Base-by-base conservation (phyloP, 2,329 filamentous ascomycete species). In the Gliomastix tumulicola region DNA sequence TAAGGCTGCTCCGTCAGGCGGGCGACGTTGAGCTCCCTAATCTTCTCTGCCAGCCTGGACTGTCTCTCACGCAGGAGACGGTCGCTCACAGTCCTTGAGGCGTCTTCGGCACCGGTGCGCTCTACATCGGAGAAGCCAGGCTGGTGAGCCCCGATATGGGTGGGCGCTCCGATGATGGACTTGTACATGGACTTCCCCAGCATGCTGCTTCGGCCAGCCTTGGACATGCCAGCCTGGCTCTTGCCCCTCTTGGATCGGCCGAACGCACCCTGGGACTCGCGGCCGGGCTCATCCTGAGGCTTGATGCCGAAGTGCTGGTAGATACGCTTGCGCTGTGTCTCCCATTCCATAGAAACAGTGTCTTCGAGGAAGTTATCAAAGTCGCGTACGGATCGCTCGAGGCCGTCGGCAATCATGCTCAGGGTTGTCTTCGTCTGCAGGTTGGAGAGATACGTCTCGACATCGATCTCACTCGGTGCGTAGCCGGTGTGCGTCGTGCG, bases 271-370 rank as follows among this genome's bases (percentile, higher is more conserved):
- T 71, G 65, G 5, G 66, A 57, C 41, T 76, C 69, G 46, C 65
- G 62, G 35, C 59, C 57, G 30, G 66, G 50, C 21, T 71, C 70
- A 33, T 79, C 74, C 18, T 68, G 66, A 6, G 74, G 66, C 53
- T 79, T 82, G 54, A 98, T 83, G 12, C 92, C 92, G 58, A 98
- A 97, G 60, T 98, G 92, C 52, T 95, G 82, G 61, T 96, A 97
- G 45, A 98, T 95, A 46, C 82, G 82, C 59, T 85, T 87, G 44
- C 90, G 82, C 64, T 97, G 90, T 13, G 84, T 82, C 49, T 96
- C 89, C 89, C 92, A 97, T 57, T 97, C 88, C 68, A 94, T 82
- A 21, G 88, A 87, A 34, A 97, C 81, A 54, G 94, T 94, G 50
- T 96, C 89, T 56, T 97, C 89, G 38, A 98, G 71, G 57, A 95